Evolutionary conservation across 1,284 basidiomycete species (phyloP).

Genomic region (Vanrija sp.): DNA sequence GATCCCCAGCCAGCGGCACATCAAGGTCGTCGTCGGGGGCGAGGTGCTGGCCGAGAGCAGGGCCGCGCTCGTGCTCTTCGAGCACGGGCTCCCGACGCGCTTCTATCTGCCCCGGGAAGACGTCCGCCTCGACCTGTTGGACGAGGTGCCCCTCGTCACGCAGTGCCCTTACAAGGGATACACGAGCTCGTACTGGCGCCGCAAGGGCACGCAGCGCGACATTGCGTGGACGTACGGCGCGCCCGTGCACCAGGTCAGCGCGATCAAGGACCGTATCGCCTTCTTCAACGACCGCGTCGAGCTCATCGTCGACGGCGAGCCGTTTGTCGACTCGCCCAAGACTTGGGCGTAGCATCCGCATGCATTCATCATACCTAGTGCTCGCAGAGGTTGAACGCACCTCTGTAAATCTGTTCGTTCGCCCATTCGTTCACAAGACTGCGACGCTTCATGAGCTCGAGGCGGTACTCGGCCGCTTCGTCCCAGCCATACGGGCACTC

Average conservation of each 20-base stretch:
- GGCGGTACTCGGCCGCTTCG: constrained; percentile 11
- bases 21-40: background rate
- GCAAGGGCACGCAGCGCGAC: background rate
- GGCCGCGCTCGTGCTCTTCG: background rate
- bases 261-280: constrained; percentile 4
- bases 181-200: constrained; percentile 8
- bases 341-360: background rate
- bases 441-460: constrained; percentile 16
- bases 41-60: background rate
- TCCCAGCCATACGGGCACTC: constrained; percentile 8
- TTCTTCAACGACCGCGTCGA: constrained; percentile 8
- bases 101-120: constrained; percentile 6
- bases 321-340: background rate
- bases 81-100: constrained; percentile 5
- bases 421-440: background rate
- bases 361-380: constrained; percentile 2
- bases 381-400: constrained; percentile 10
- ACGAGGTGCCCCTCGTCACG: background rate
- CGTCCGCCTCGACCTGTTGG: constrained; percentile 1
- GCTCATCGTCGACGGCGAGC: constrained; percentile 5
- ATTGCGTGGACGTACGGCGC: constrained; percentile 8
- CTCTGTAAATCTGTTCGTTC: background rate
- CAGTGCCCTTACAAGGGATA: constrained; percentile 13
- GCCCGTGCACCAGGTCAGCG: background rate
- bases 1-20: background rate